A percentile compares a stretch with the other conserved stretches of the same genome.
Conservation (phyloP, 2,329 filamentous ascomycete genomes). For the Grosmannia serpens region DNA sequence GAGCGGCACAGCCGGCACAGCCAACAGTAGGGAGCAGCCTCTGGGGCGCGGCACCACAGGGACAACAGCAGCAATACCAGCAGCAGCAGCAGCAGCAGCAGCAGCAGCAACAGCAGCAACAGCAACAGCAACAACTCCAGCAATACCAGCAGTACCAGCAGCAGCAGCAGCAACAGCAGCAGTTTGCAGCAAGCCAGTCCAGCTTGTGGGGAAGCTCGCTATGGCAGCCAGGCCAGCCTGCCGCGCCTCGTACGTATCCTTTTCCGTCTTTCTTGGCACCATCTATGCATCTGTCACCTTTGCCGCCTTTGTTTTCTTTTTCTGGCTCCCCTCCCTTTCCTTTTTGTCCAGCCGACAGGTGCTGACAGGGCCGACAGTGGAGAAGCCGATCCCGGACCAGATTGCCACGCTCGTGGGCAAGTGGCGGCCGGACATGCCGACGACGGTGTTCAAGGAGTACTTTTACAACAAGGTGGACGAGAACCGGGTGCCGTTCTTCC, state of each 20-base stretch:
- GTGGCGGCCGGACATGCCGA: slow-evolving; percentile 58
- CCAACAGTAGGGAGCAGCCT: background rate
- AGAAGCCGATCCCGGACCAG: slow-evolving; percentile 66
- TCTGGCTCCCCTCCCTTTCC: slow-evolving; percentile 8
- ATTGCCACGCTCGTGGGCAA: slow-evolving; percentile 59
- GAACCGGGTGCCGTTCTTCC: slow-evolving; percentile 63
- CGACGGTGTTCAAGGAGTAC: slow-evolving; percentile 69
- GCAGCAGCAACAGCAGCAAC: slow-evolving; percentile 24
- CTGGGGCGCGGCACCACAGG: slow-evolving; percentile 7
- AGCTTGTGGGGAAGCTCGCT: slow-evolving; percentile 34
- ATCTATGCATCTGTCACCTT: slow-evolving; percentile 4
- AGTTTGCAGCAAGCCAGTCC: slow-evolving; percentile 22
- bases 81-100: slow-evolving; percentile 17
- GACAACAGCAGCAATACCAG: slow-evolving; percentile 6
- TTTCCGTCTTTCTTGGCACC: background rate
- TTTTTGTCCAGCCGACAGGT: background rate
- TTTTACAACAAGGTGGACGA: slow-evolving; percentile 80
- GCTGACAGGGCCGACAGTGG: slow-evolving; percentile 29
- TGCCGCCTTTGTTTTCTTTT: background rate
- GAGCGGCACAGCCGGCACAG: slow-evolving; percentile 1
- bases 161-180: slow-evolving; percentile 23
- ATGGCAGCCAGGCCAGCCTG: slow-evolving; percentile 38
- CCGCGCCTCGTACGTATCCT: slow-evolving; percentile 30
- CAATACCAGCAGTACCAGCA: slow-evolving; percentile 25
- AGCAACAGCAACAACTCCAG: slow-evolving; percentile 27